Conservation (phyloP, 192 early-diverging fungal genomes). For the Dimargaris cristalligena region DNA sequence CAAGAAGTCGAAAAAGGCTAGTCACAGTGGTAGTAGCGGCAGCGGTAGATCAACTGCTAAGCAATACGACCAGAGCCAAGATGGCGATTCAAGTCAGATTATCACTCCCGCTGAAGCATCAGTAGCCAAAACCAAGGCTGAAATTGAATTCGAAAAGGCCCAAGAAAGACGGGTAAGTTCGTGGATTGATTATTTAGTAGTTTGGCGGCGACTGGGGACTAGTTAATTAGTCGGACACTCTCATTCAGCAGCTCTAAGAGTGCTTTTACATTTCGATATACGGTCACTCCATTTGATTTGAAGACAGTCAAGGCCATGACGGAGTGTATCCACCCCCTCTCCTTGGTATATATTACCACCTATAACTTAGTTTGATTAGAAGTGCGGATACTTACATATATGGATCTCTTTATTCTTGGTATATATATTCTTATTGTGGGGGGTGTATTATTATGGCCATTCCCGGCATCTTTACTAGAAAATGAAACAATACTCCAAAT, state of each 20-base stretch:
- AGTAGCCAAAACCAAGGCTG: neutral
- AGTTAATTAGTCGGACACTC: too few relatives aligned
- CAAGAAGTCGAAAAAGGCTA: neutral
- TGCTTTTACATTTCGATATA: too few relatives aligned
- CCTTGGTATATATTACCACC: neutral
- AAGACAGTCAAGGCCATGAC: too few relatives aligned
- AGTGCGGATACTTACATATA: neutral
- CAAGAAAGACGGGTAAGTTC: neutral
- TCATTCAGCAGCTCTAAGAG: too few relatives aligned
- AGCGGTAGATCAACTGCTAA: too few relatives aligned
- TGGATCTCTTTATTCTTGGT: neutral
- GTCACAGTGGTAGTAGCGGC: too few relatives aligned
- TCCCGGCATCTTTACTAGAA: neutral
- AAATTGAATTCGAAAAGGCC: neutral
- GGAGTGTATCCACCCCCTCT: neutral
- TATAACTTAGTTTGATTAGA: neutral
- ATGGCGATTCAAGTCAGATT: neutral
- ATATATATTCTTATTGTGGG: neutral
- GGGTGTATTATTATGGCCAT: neutral
- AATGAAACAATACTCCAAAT: neutral
- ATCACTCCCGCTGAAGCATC: neutral
- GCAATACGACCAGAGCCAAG: neutral
- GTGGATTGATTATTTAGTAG: too few relatives aligned
- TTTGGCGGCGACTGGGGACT: too few relatives aligned
- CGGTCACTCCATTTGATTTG: too few relatives aligned